Conservation (phyloP, 2,329 filamentous ascomycete genomes). For the Elsinoe perseae region DNA sequence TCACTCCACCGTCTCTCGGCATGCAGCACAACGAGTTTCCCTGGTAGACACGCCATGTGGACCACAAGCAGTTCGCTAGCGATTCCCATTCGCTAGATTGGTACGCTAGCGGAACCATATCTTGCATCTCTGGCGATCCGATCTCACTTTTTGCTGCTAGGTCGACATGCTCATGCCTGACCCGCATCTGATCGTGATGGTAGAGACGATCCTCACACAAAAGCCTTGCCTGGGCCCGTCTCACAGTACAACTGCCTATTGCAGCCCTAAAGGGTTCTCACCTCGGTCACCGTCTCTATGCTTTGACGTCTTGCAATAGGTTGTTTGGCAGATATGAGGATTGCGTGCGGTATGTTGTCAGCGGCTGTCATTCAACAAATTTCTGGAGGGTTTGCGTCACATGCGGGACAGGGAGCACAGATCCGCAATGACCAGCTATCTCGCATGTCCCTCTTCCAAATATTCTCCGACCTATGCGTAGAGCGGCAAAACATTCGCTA, state of each 20-base stretch:
- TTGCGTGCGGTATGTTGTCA: slow-evolving; percentile 2
- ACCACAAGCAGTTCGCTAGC: background rate
- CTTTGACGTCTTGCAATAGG: background rate
- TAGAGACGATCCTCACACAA: background rate
- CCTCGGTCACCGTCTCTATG: background rate
- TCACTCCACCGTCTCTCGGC: background rate
- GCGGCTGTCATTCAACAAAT: background rate
- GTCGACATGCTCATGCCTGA: background rate
- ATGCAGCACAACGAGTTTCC: background rate
- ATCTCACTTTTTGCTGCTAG: slow-evolving; percentile 2
- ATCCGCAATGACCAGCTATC: background rate
- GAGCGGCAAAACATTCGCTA: background rate
- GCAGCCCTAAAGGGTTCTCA: background rate
- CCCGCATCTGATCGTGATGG: slow-evolving; percentile 1
- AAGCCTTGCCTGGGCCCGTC: background rate
- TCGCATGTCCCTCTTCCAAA: background rate
- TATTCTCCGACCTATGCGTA: background rate
- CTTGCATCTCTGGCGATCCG: slow-evolving; percentile 7
- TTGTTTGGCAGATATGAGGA: background rate
- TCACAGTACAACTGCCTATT: background rate
- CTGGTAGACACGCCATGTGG: background rate
- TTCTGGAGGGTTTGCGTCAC: slow-evolving; percentile 1
- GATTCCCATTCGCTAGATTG: slow-evolving; percentile 1
- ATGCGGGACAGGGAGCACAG: background rate
- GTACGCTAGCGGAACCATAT: slow-evolving; percentile 9